Evolutionary conservation across 495 filamentous ascomycete species (phyloP).

Genomic region (Hypoxylon intermedium): DNA sequence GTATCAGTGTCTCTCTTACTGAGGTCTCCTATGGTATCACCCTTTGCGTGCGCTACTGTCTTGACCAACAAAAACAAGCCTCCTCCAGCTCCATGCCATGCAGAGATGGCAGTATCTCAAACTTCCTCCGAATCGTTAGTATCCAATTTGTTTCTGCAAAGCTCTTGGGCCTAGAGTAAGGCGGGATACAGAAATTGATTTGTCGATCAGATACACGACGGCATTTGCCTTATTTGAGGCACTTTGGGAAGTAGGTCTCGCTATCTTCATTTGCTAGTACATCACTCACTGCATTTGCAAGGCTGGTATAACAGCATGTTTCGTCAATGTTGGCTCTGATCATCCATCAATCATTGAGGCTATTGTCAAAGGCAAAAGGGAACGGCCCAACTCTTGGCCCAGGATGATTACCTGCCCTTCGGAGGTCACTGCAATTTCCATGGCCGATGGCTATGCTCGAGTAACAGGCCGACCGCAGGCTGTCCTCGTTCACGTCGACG

Average conservation of each 20-base stretch:
- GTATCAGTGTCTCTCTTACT: too few relatives aligned
- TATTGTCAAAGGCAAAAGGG: slow-evolving; percentile 72
- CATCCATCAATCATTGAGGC: slow-evolving; percentile 80
- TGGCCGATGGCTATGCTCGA: slow-evolving; percentile 81
- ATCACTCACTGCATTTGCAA: slow-evolving; percentile 12
- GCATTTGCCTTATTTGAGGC: slow-evolving; percentile 82
- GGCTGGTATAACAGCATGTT: slow-evolving; percentile 75
- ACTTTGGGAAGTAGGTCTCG: slow-evolving; percentile 63
- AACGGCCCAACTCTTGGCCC: slow-evolving; percentile 60
- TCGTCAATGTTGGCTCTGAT: slow-evolving; percentile 80
- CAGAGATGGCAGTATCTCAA: too few relatives aligned
- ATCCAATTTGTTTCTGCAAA: too few relatives aligned
- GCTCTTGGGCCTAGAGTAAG: too few relatives aligned
- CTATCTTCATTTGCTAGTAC: neutral
- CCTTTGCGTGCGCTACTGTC: too few relatives aligned
- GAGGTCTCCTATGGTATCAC: too few relatives aligned
- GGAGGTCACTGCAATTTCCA: slow-evolving; percentile 72
- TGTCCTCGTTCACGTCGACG: slow-evolving; percentile 82
- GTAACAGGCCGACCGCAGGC: slow-evolving; percentile 73
- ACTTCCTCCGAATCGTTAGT: too few relatives aligned
- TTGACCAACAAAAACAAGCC: too few relatives aligned
- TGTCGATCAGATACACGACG: slow-evolving; percentile 65
- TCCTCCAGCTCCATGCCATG: too few relatives aligned
- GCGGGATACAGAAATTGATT: too few relatives aligned
- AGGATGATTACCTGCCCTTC: slow-evolving; percentile 79